Conservation (phyloP, 2,329 filamentous ascomycete species). For the Penicillium brevicompactum region DNA sequence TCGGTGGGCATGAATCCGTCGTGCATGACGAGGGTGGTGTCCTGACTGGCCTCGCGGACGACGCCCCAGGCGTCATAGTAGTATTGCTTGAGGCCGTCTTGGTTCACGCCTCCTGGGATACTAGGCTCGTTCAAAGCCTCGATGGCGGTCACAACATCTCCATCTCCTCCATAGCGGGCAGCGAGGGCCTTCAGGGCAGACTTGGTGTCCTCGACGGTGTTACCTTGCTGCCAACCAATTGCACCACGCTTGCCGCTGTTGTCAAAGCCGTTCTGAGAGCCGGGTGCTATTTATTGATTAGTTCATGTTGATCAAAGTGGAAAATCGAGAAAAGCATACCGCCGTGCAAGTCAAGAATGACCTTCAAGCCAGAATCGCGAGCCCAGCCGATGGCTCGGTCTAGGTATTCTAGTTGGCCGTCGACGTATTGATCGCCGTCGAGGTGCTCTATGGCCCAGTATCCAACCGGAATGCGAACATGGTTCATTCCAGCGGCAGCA, state of each 20-base stretch:
- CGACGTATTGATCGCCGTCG: slow-evolving; percentile 61
- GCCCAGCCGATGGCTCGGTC: slow-evolving; percentile 64
- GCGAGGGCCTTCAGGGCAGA: slow-evolving; percentile 60
- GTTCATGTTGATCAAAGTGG: neutral
- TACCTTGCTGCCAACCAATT: slow-evolving; percentile 42
- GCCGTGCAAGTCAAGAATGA: slow-evolving; percentile 70
- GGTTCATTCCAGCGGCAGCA: slow-evolving; percentile 60
- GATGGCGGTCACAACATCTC: slow-evolving; percentile 60
- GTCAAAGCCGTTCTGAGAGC: slow-evolving; percentile 69
- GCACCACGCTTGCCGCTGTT: slow-evolving; percentile 58
- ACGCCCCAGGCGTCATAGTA: slow-evolving; percentile 56
- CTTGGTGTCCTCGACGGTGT: slow-evolving; percentile 45
- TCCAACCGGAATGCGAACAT: slow-evolving; percentile 66
- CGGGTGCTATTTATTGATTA: slow-evolving; percentile 48
- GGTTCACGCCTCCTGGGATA: slow-evolving; percentile 42
- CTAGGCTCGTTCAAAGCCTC: slow-evolving; percentile 49
- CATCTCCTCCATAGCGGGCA: slow-evolving; percentile 58
- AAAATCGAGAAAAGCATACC: slow-evolving; percentile 44
- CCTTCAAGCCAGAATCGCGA: slow-evolving; percentile 58
- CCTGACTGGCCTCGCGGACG: slow-evolving; percentile 47
- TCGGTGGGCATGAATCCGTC: slow-evolving; percentile 49
- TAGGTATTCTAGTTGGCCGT: slow-evolving; percentile 62
- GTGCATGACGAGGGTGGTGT: slow-evolving; percentile 59
- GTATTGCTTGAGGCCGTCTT: slow-evolving; percentile 54
- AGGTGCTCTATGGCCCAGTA: slow-evolving; percentile 64